Percentiles rank a stretch among this genome's conserved stretches.
Evolutionary conservation across 306 rosid species (phyloP).

Genomic region (Parietaria judaica): DNA sequence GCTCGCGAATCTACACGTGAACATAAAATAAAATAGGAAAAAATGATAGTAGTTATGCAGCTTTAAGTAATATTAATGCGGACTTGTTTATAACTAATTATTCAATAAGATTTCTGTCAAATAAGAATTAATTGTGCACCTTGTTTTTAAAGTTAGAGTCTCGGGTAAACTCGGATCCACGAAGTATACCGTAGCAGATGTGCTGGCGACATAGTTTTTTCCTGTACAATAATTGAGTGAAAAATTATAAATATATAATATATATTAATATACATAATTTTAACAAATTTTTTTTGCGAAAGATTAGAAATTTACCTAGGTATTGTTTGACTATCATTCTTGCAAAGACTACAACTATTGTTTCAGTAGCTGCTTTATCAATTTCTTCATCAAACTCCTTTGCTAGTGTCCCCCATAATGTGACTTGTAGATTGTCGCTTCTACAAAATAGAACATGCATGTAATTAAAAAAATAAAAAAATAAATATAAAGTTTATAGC

Average conservation of each 20-base stretch:
- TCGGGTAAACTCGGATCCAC: no score
- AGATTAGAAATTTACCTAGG: not conserved
- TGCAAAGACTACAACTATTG: not conserved
- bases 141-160: no score
- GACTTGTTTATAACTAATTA: no score
- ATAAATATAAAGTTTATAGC: not conserved
- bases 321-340: not conserved
- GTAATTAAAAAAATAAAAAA: not conserved
- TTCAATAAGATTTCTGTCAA: no score
- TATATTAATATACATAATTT: not conserved
- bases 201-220: not conserved
- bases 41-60: no score
- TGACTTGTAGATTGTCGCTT: not conserved
- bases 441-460: not conserved
- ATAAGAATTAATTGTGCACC: no score
- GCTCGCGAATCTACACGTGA: no score
- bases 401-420: not conserved
- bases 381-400: not conserved
- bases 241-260: not conserved
- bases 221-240: not conserved
- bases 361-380: not conserved
- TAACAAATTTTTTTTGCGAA: not conserved
- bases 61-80: no score
- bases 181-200: no score
- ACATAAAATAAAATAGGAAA: no score